These are phyloP conservation scores for Jaltomata sinuosa DNA, from an alignment of 257 asterid species.

Conservation along the genomic window DNA sequence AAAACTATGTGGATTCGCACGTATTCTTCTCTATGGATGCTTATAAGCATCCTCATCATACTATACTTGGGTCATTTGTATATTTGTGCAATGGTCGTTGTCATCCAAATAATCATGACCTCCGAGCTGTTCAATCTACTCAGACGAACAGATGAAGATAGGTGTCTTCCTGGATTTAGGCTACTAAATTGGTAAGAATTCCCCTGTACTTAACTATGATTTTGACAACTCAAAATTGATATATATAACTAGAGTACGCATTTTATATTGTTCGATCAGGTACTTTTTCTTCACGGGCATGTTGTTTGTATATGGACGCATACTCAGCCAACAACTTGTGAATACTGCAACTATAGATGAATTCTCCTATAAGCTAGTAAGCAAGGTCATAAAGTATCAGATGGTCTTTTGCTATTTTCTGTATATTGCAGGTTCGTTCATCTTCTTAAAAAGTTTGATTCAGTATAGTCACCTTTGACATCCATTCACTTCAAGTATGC, in stretches of 20 bases:
- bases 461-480: too few relatives aligned
- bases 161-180: slow-evolving; percentile 91
- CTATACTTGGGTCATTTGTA: slow-evolving; percentile 95
- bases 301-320: slow-evolving; percentile 81
- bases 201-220: neutral
- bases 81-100: slow-evolving; percentile 88
- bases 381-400: slow-evolving; percentile 67
- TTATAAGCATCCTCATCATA: slow-evolving; percentile 64
- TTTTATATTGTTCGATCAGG: slow-evolving; percentile 26
- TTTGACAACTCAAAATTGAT: neutral
- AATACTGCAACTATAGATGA: slow-evolving; percentile 66
- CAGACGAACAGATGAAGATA: slow-evolving; percentile 74
- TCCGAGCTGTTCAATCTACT: slow-evolving; percentile 81
- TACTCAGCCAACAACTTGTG: slow-evolving; percentile 77
- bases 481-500: too few relatives aligned
- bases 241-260: neutral
- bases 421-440: slow-evolving; percentile 64
- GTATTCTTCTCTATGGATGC: slow-evolving; percentile 90
- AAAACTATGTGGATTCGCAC: slow-evolving; percentile 83
- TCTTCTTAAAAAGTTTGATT: neutral
- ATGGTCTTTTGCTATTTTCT: slow-evolving; percentile 83
- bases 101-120: slow-evolving; percentile 91
- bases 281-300: slow-evolving; percentile 82
- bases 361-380: slow-evolving; percentile 58
- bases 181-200: slow-evolving; percentile 68